Evolutionary conservation across 177 flowering plant genomes (phyloP), one percentile per base, ranked within the genome.

Genomic region (Telopea speciosissima): DNA sequence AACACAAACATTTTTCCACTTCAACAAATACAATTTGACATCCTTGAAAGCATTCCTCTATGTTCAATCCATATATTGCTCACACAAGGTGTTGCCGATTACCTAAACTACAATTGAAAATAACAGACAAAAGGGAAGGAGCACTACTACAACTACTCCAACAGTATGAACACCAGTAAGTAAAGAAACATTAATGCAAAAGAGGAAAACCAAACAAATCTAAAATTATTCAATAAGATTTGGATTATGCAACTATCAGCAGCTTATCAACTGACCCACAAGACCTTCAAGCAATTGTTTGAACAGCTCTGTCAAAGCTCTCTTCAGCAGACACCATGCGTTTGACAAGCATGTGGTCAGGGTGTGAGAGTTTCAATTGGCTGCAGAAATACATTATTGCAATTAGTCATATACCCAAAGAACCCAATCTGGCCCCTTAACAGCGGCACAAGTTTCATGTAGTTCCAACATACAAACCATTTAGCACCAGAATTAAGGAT

Each of bases 321-420:
- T 89, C 96, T 77, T 91, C 97, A 0, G 94, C 96, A 63, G 85
- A 23, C 31, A 89, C 42, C 28, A 74, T 63, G 8, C 94, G 94
- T 72, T 85, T 90, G 40, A 91, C 92, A 40, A 95, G 91, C 74
- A 86, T 40, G 79, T 92, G 97, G 13, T 88, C 89, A 58, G 96
- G 96, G 73, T 92, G 87, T 13, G 90, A 81, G 45, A 91, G 82
- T 82, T 86, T 95, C 86, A 95, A 78, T 77, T 95, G 97, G 87
- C 99, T 95, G 96, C 86, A 83, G 80, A 81, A 70, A 25, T 42
- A 75, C 21, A 66, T 24, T 36, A 26, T 4, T 7, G 26, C 24
- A 42, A 61, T 58, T 14, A 52, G 40, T 56, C 25, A 12, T 44
- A 44, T 44, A 44, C 49, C 49, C 49, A 44, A 44, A 44, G 49